These are phyloP conservation scores for Lineolata rhizophorae DNA, from an alignment of 495 filamentous ascomycete genomes.

Conservation along the genomic window DNA sequence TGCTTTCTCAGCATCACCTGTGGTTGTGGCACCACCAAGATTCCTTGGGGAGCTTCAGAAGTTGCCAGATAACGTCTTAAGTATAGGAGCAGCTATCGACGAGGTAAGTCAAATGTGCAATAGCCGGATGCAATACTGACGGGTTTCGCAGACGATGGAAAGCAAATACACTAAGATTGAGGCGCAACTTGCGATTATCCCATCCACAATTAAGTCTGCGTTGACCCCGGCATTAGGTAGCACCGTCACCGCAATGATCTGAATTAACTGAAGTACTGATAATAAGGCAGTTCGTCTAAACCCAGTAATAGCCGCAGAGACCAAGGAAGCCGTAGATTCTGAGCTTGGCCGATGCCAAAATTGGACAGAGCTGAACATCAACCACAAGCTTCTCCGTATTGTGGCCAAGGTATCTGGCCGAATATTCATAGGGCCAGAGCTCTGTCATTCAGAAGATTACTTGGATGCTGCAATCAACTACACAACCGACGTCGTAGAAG, in stretches of 20 bases:
- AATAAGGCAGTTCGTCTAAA: not conserved
- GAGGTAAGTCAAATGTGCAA: not conserved
- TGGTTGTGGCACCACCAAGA: not conserved
- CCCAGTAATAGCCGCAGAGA: not conserved
- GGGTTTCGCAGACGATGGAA: not conserved
- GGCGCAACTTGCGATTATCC: not conserved
- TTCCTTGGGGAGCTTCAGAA: not conserved
- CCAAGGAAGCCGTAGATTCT: not conserved
- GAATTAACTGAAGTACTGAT: not conserved
- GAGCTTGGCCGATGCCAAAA: not conserved
- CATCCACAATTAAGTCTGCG: not conserved
- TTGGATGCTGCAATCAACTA: not conserved
- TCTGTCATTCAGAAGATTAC: not conserved
- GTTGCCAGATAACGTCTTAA: not conserved
- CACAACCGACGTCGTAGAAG: not conserved
- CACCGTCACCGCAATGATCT: not conserved
- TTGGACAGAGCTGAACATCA: not conserved
- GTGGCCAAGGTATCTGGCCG: not conserved
- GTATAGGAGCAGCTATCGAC: not conserved
- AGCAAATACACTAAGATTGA: not conserved
- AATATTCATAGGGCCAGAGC: not conserved
- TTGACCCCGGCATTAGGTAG: not conserved
- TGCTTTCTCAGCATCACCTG: too few relatives aligned
- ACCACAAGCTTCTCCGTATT: slow-evolving; percentile 1
- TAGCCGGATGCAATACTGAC: not conserved